Evolutionary conservation across 2,329 filamentous ascomycete species (phyloP).

Genomic region (Periconia macrospinosa): DNA sequence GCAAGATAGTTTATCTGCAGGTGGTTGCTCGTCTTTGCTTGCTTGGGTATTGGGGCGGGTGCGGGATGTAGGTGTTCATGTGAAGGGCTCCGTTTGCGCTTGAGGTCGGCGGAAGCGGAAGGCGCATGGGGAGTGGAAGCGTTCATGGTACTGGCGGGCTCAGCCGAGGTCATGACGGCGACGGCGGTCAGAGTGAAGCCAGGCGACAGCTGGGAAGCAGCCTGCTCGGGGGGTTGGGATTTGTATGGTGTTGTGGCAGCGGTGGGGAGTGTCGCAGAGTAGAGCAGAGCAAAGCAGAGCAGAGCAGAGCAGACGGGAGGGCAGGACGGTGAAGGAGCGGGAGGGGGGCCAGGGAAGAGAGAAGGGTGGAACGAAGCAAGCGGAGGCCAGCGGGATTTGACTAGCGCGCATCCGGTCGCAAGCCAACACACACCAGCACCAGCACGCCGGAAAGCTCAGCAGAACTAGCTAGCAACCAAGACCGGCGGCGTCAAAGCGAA

Average conservation of each 20-base stretch:
- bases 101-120: conserved; percentile 37
- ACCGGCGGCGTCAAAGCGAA: background rate
- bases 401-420: conserved; percentile 9
- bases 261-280: background rate
- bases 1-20: conserved; percentile 71
- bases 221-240: conserved; percentile 10
- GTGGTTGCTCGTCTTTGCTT: conserved; percentile 60
- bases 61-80: conserved; percentile 37
- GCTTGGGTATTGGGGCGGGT: conserved; percentile 50
- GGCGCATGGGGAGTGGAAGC: conserved; percentile 23
- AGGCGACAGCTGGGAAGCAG: conserved; percentile 17
- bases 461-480: conserved; percentile 6
- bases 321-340: background rate
- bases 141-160: conserved; percentile 23
- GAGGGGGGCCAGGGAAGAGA: conserved; percentile 3
- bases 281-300: background rate
- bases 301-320: background rate
- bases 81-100: conserved; percentile 52
- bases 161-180: conserved; percentile 27
- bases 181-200: conserved; percentile 14
- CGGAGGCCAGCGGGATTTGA: conserved; percentile 15
- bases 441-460: conserved; percentile 11
- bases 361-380: conserved; percentile 20
- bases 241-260: background rate
- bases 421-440: conserved; percentile 8